Conservation (phyloP, 1,139 yeast genomes). For the Diutina sp. region DNA sequence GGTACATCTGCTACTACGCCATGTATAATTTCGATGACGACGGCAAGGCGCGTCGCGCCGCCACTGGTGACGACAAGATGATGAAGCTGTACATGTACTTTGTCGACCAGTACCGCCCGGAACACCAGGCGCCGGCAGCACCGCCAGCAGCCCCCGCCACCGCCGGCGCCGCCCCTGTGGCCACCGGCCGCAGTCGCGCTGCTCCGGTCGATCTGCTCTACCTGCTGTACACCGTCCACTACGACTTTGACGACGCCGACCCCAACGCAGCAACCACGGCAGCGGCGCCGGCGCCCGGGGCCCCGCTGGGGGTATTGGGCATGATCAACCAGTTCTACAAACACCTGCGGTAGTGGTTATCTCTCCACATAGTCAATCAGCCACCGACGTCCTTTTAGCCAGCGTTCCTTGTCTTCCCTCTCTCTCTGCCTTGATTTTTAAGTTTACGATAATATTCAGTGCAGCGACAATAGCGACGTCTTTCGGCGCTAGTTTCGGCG, state of each 20-base stretch:
- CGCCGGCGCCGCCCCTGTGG: neutral
- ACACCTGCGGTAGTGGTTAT: slow-evolving; percentile 13
- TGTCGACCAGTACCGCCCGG: slow-evolving; percentile 60
- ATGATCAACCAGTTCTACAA: slow-evolving; percentile 74
- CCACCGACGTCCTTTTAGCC: neutral
- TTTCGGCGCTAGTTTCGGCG: too few relatives aligned
- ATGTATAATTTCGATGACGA: slow-evolving; percentile 70
- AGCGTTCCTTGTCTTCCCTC: neutral
- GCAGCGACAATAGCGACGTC: neutral
- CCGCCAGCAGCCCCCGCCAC: neutral
- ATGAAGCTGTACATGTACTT: slow-evolving; percentile 80
- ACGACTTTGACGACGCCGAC: neutral
- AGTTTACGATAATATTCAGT: neutral
- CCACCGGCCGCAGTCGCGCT: neutral
- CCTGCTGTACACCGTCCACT: slow-evolving; percentile 2
- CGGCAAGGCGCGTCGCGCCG: slow-evolving; percentile 21
- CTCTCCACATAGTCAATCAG: neutral
- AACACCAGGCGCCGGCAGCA: slow-evolving; percentile 1
- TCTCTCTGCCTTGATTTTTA: neutral
- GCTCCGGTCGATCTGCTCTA: neutral
- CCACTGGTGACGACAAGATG: slow-evolving; percentile 65
- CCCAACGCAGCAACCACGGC: neutral
- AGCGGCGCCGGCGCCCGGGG: neutral
- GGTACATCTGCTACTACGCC: slow-evolving; percentile 89
- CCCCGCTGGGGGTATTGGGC: slow-evolving; percentile 55